Evolutionary conservation across 345 rosid species (phyloP), one percentile per base, ranked within the genome.

Genomic region (Arabis hirsuta): DNA sequence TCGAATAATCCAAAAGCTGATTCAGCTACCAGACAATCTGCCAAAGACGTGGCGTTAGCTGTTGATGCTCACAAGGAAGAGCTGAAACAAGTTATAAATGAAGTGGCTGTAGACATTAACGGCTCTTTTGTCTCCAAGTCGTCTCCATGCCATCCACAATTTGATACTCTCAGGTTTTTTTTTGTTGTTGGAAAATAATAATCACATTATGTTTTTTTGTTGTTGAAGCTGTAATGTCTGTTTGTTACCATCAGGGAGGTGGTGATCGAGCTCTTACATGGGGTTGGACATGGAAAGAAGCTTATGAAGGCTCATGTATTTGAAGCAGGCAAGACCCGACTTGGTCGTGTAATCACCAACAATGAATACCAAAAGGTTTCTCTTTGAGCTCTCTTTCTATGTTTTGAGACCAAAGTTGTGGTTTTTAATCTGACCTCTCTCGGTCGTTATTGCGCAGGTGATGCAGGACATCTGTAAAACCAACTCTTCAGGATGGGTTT

Each of bases 231-330:
- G 6, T 55, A 73, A 63, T 46, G 19, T 53, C n/a, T 16, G 12
- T 55, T 2, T 41, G 45, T 71, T 8, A 12, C 22, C 54, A 73
- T 76, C 84, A 93, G 97, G 92, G 67, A 47, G 51, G 86, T 87
- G 55, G 92, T 93, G 65, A 88, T 88, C 31, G 62, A 80, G 19
- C 94, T 89, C 45, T 80, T 89, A 20, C 72, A 57, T 1, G 92
- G 76, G 12, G 73, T 80, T 70, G 84, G 72, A 36, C 85, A 81
- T 60, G 78, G 83, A 63, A 82, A 84, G 22, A 88, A 76, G 79
- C 83, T 90, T 43, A 93, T 84, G 91, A 89, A 79, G 81, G 84
- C 89, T 12, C 86, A 93, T 31, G 78, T 90, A 39, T 12, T 57
- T 11, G 82, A 62, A 65, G 92, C 90, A 73, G 94, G 83, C 50